These are phyloP conservation scores for Trichophyton rubrum DNA, from an alignment of 2,329 filamentous ascomycete species.

Conservation along the genomic window DNA sequence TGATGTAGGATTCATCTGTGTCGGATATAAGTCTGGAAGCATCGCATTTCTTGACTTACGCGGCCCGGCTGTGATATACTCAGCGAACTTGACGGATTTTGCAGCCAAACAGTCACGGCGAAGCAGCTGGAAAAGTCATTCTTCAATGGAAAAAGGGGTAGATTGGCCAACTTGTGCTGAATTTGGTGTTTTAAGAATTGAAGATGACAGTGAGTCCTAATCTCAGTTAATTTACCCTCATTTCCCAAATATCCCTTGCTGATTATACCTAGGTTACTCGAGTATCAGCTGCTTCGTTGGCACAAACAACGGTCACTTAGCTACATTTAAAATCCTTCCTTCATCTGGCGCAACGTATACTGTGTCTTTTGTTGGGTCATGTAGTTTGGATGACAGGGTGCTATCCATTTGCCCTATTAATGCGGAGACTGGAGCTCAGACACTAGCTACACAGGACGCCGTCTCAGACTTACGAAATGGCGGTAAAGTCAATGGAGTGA, in stretches of 20 bases:
- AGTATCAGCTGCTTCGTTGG: constrained; percentile 88
- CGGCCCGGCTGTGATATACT: constrained; percentile 73
- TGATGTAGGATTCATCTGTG: constrained; percentile 84
- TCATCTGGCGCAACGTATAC: constrained; percentile 55
- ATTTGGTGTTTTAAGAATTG: constrained; percentile 85
- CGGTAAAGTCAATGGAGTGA: constrained; percentile 60
- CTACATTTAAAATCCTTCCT: constrained; percentile 83
- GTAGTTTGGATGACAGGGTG: constrained; percentile 54
- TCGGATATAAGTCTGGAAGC: constrained; percentile 71
- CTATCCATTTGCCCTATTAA: constrained; percentile 70
- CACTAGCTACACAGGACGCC: constrained; percentile 59
- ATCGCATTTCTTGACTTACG: constrained; percentile 77
- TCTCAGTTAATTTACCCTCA: neutral
- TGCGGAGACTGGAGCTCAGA: constrained; percentile 61
- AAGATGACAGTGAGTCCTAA: constrained; percentile 54
- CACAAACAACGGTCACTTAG: constrained; percentile 69
- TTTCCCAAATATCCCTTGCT: neutral
- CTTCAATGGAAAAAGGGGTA: constrained; percentile 35
- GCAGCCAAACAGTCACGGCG: constrained; percentile 58
- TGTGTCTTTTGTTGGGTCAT: constrained; percentile 57
- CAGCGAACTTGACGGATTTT: constrained; percentile 59
- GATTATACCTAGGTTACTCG: constrained; percentile 54
- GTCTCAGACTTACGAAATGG: constrained; percentile 70
- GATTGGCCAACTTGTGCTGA: constrained; percentile 76
- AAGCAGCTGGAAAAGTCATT: constrained; percentile 49